phyloP scores from a whole-genome alignment of 495 filamentous ascomycete species.

The Durotheca rogersii region DNA sequence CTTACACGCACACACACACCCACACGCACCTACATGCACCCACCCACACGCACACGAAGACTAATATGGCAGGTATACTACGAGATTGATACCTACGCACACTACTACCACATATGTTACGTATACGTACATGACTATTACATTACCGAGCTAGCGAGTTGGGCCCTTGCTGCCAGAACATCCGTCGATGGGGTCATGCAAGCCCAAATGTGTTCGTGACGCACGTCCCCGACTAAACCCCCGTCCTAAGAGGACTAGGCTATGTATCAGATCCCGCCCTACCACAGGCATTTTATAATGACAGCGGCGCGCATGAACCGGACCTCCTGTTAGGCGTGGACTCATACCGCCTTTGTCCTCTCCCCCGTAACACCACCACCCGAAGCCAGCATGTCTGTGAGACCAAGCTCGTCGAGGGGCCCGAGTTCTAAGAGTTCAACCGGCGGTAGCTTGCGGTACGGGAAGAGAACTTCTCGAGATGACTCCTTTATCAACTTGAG shows the following conservation, averaged over 20 bases:
- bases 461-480: conserved; percentile 48
- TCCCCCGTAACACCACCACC: conserved; percentile 39
- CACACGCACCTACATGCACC: too few relatives aligned
- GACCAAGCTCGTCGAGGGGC: conserved; percentile 45
- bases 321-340: conserved; percentile 25
- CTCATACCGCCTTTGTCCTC: conserved; percentile 42
- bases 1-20: too few relatives aligned
- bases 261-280: conserved; percentile 48
- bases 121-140: too few relatives aligned
- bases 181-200: conserved; percentile 25
- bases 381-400: conserved; percentile 39
- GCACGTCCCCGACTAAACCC: conserved; percentile 43
- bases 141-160: conserved; percentile 13
- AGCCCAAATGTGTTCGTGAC: conserved; percentile 32
- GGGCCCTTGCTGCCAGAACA: conserved; percentile 14
- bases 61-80: too few relatives aligned
- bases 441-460: conserved; percentile 33
- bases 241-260: conserved; percentile 41
- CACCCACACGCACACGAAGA: too few relatives aligned
- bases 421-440: conserved; percentile 21
- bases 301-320: conserved; percentile 17
- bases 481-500: conserved; percentile 46
- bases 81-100: too few relatives aligned
- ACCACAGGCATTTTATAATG: conserved; percentile 34
- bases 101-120: too few relatives aligned